These are phyloP conservation scores for Cryphonectria radicalis DNA, from an alignment of 2,329 filamentous ascomycete species.

Conservation along the genomic window DNA sequence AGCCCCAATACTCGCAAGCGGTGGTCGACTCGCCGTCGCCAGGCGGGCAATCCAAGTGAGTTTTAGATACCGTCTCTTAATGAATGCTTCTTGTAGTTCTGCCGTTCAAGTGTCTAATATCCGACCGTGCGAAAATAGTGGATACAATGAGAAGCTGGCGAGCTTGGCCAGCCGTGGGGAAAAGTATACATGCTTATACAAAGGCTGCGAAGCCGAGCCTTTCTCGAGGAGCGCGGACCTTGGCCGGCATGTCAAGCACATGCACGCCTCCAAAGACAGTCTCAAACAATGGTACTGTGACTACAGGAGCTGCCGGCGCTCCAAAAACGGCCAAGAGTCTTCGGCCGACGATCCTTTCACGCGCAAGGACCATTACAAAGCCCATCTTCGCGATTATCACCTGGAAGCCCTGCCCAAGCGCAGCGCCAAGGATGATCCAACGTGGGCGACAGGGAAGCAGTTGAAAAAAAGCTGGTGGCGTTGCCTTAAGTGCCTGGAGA, in stretches of 20 bases:
- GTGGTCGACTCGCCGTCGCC: neutral
- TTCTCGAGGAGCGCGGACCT: slow-evolving; percentile 61
- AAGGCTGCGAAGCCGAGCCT: slow-evolving; percentile 48
- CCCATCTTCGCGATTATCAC: slow-evolving; percentile 61
- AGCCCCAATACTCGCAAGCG: neutral
- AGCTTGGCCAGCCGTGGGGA: neutral
- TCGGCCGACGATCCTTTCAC: slow-evolving; percentile 47
- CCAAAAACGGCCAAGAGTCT: slow-evolving; percentile 26
- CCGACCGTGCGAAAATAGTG: neutral
- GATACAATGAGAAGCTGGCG: neutral
- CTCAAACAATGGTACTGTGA: slow-evolving; percentile 55
- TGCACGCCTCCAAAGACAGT: slow-evolving; percentile 47
- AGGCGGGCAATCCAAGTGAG: slow-evolving; percentile 17
- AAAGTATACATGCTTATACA: slow-evolving; percentile 42
- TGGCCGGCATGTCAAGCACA: slow-evolving; percentile 55
- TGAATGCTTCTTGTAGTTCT: neutral
- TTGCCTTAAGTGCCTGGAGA: slow-evolving; percentile 55
- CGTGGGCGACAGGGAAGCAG: slow-evolving; percentile 46
- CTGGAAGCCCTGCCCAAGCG: slow-evolving; percentile 58
- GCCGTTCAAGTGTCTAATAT: neutral
- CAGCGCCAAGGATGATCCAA: slow-evolving; percentile 37
- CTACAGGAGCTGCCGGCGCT: slow-evolving; percentile 53
- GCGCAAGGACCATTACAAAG: slow-evolving; percentile 60
- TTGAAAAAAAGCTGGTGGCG: slow-evolving; percentile 55
- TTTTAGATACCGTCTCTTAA: neutral